Base-by-base conservation (phyloP, 2,329 filamentous ascomycete species). In the Talaromyces sp. region DNA sequence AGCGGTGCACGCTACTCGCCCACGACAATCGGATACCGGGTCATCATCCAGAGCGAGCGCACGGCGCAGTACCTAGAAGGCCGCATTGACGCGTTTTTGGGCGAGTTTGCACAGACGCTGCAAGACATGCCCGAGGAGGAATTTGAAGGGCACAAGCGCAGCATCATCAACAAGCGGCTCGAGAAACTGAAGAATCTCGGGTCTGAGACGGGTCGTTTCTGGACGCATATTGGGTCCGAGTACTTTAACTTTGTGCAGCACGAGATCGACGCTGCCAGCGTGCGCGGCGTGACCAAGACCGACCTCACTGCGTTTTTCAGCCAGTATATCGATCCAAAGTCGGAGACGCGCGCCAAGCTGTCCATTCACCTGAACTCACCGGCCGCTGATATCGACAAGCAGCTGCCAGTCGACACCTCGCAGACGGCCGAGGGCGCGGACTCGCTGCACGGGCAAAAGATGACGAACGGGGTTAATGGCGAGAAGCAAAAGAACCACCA, bases 131-230 rank as follows among this genome's bases (percentile, higher is more conserved):
- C 84, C 3, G 87, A 94, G 1, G 81, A 86, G 1, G 91, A 94
- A 9, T 98, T 99, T 68, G 92, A 97, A 71, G 88, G 87, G 55
- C 91, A 98, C 79, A 96, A 96, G 80, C 85, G 90, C 68, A 96
- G 92, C 70, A 81, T 98, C 50, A 87, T 97, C 70, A 91, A 90
- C 72, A 92, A 92, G 78, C 83, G 91, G 16, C 80, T 96, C 27
- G 93, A 98, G 78, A 96, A 96, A 76, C 76, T 96, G 68, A 96
- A 96, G 82, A 98, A 97, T 67, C 80, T 99, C 54, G 85, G 88
- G 63, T 89, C 94, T 66, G 95, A 99, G 78, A 92, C 88, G 5
- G 84, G 82, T 60, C 85, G 91, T 52, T 89, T 96, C 72, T 96
- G 92, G 93, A 83, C 82, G 57, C 91, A 97, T 70, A 91, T 99